Base-by-base conservation (phyloP, 768 basidiomycete species). In the Mycena rebaudengoi region DNA sequence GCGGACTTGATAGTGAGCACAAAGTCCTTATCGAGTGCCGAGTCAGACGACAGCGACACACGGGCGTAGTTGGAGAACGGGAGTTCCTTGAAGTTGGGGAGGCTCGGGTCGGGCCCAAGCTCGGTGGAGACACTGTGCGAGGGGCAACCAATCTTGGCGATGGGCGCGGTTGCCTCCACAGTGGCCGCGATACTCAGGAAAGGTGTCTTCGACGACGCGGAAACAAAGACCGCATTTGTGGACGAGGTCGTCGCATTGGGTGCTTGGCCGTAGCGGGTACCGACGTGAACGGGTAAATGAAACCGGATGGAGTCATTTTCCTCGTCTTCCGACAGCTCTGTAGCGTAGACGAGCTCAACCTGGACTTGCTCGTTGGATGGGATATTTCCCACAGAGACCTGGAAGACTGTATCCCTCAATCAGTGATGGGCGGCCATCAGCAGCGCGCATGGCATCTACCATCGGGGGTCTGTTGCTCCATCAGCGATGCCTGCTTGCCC, bases 1-100 rank as follows among this genome's bases (percentile, higher is more conserved):
- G 74, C 67, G 0, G 82, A 78, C 21, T 75, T 59, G 37, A 84
- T 72, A 2, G 73, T 72, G 35, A 85, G 52, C 6, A 82, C 79
- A 21, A 85, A 80, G 52, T 85, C 83, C 20, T 70, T 39, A 1
- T 60, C 57, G 16, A 84, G 70, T 2, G 59, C 18, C 1, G 59
- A 18, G 4, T 60, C 41, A 0, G 59, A 60, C 6, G 50, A 35
- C 6, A 60, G 50, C 5, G 50, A 45, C 4, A 60, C n/a, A 28
- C 58, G 59, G n/a, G 59, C 59, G 26, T 60, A 60, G 21, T 60
- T 60, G 2, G 48, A 30, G 37, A 60, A 60, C 16, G 51, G 64
- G 10, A 65, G 53, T 18, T 65, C 64, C 16, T 61, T 37, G 3
- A 45, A 35, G 40, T 56, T 49, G 20, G 64, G 60, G 2, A 66